Evolutionary conservation across 768 basidiomycete species (phyloP).

Genomic region (Tephrocybe sp.): DNA sequence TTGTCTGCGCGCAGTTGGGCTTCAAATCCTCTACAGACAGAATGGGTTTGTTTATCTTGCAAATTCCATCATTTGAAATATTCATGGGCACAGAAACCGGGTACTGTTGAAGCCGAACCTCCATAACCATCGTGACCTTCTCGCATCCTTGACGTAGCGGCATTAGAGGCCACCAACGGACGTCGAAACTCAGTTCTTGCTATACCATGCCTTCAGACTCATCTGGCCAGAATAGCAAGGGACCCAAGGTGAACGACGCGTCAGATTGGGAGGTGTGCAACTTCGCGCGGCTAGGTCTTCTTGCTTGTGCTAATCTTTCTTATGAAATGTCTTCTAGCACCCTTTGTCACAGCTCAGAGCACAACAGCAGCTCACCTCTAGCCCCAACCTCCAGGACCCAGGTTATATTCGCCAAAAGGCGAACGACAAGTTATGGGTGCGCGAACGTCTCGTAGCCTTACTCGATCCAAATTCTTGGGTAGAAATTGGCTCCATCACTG

Average conservation of each 20-base stretch:
- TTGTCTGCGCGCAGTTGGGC: neutral
- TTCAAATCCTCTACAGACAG: neutral
- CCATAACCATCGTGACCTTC: constrained; percentile 1
- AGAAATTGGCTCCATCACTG: constrained; percentile 36
- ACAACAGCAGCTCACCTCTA: constrained; percentile 28
- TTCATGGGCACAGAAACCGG: constrained; percentile 6
- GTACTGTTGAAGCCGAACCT: constrained; percentile 10
- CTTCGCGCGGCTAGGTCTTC: neutral
- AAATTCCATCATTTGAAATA: neutral
- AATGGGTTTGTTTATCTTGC: neutral
- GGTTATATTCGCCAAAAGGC: constrained; percentile 38
- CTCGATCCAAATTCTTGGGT: constrained; percentile 31
- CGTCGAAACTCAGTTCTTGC: no score
- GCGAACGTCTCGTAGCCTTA: constrained; percentile 31
- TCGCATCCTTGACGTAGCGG: no score
- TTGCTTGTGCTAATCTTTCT: neutral
- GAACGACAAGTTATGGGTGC: constrained; percentile 38
- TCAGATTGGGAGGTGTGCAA: constrained; percentile 30
- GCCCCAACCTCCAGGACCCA: constrained; percentile 31
- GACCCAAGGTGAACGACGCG: constrained; percentile 16
- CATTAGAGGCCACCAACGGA: no score
- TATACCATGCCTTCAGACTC: constrained; percentile 27
- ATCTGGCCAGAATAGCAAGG: neutral
- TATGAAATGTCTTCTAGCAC: constrained; percentile 15
- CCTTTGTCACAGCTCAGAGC: constrained; percentile 28